Base-by-base conservation (phyloP, 139 green algal genomes). In the Yamagishiella unicocca region DNA sequence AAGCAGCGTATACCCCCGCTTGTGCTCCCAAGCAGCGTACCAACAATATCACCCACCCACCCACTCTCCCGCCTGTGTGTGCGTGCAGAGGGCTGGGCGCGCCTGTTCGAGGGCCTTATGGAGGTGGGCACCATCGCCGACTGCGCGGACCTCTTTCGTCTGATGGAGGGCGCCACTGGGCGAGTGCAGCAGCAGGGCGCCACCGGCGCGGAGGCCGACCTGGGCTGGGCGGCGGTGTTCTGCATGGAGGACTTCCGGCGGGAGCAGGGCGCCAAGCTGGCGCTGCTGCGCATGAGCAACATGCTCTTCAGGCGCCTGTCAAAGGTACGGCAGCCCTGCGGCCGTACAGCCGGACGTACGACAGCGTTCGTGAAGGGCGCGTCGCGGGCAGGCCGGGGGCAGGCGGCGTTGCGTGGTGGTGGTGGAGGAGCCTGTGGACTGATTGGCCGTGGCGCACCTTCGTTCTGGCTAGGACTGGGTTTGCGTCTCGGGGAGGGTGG, bases 271-370 rank as follows among this genome's bases (percentile, higher is more conserved):
- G 64, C 81, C 64, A 87, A 87, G 81, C 85, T 93, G 55, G 35
- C 85, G 45, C 64, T 91, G 38, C 82, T 93, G 90, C 86, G 90
- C 27, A 77, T 88, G 14, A 91, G 90, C 70, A 91, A 91, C 79
- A 84, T 72, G 46, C 87, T 93, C 33, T 83, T 91, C 35, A 62
- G 68, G 37, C 43, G 87, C 7, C 83, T 93, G 22, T 90, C 82
- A 22, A 93, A 93, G 89, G 87, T 90, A 54, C 0, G 75, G 54
- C 4, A 9, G 54, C 22, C n/a, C n/a, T n/a, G n/a, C n/a, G n/a
- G n/a, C n/a, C n/a, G n/a, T n/a, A n/a, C n/a, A n/a, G n/a, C n/a
- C n/a, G n/a, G n/a, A n/a, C n/a, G n/a, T n/a, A n/a, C n/a, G n/a
- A n/a, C n/a, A n/a, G n/a, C n/a, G n/a, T n/a, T n/a, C n/a, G n/a